Evolutionary conservation across 2,329 filamentous ascomycete species (phyloP).

Genomic region (Dactylonectria estremocensis): DNA sequence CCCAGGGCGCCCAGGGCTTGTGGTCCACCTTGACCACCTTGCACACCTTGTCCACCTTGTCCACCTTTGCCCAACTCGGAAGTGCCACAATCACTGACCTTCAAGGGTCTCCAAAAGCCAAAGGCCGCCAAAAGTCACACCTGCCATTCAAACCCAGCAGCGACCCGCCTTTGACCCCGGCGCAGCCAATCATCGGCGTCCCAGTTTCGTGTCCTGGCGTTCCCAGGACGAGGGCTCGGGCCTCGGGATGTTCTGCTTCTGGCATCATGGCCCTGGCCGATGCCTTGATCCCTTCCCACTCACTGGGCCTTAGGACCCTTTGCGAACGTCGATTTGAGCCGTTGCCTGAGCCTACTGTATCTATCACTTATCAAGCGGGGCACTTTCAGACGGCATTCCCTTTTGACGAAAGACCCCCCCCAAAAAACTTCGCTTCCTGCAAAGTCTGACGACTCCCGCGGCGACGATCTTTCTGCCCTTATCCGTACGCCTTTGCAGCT

Average conservation of each 20-base stretch:
- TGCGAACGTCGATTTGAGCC: conserved; percentile 33
- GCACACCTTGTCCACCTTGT: conserved; percentile 8
- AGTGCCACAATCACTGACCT: conserved; percentile 40
- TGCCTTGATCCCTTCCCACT: conserved; percentile 26
- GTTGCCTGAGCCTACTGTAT: conserved; percentile 23
- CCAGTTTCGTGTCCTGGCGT: conserved; percentile 46
- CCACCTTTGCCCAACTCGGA: conserved; percentile 1
- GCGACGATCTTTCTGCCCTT: background rate
- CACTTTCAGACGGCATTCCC: background rate
- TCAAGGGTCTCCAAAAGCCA: conserved; percentile 13
- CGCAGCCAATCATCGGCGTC: conserved; percentile 48
- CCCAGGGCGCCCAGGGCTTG: conserved; percentile 33
- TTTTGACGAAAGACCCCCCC: background rate
- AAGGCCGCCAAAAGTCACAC: conserved; percentile 11
- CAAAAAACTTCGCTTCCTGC: conserved; percentile 21
- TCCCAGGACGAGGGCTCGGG: conserved; percentile 51
- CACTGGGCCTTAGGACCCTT: conserved; percentile 33
- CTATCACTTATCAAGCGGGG: conserved; percentile 31
- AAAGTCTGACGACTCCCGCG: conserved; percentile 16
- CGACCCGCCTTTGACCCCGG: conserved; percentile 26
- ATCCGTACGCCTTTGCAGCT: conserved; percentile 8
- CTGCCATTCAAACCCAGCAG: conserved; percentile 20
- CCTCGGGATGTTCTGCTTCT: conserved; percentile 51
- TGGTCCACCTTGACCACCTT: background rate
- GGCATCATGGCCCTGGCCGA: conserved; percentile 42